phyloP scores from a whole-genome alignment of 768 basidiomycete genomes.

The Phaffia tasmanica region DNA sequence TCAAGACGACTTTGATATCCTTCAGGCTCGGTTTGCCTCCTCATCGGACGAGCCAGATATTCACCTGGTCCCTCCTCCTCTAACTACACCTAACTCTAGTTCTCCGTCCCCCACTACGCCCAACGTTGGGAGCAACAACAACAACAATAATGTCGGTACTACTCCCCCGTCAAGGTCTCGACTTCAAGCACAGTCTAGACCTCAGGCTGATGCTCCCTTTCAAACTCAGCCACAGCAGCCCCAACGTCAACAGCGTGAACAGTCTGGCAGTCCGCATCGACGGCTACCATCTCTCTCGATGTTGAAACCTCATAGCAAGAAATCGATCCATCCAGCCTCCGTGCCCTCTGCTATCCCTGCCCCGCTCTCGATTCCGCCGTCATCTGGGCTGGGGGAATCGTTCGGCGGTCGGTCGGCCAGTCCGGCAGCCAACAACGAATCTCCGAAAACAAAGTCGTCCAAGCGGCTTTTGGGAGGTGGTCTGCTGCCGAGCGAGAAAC shows the following conservation, averaged over 20 bases:
- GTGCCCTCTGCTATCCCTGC: not conserved
- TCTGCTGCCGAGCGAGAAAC: not conserved
- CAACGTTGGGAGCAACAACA: constrained; percentile 48
- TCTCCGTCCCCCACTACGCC: constrained; percentile 36
- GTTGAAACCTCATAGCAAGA: not conserved
- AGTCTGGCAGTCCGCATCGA: not conserved
- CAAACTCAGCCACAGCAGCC: not conserved
- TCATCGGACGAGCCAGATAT: constrained; percentile 30
- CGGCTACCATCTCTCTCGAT: not conserved
- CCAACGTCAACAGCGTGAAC: not conserved
- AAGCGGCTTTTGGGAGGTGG: not conserved
- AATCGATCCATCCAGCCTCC: not conserved
- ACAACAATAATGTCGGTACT: constrained; percentile 50
- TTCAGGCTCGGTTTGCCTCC: constrained; percentile 53
- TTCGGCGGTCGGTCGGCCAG: too few species aligned
- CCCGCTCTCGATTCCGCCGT: not conserved
- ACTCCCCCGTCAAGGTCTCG: constrained; percentile 32
- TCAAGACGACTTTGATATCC: constrained; percentile 81
- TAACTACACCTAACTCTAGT: not conserved
- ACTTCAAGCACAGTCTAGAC: constrained; percentile 28
- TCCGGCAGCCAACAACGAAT: not conserved
- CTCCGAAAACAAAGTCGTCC: not conserved
- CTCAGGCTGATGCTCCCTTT: not conserved
- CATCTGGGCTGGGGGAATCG: too few species aligned
- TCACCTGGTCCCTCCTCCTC: constrained; percentile 23